A percentile compares a stretch with the other conserved stretches of the same genome.
Conservation (phyloP, 768 basidiomycete species). For the Boletus pseudopeckii region DNA sequence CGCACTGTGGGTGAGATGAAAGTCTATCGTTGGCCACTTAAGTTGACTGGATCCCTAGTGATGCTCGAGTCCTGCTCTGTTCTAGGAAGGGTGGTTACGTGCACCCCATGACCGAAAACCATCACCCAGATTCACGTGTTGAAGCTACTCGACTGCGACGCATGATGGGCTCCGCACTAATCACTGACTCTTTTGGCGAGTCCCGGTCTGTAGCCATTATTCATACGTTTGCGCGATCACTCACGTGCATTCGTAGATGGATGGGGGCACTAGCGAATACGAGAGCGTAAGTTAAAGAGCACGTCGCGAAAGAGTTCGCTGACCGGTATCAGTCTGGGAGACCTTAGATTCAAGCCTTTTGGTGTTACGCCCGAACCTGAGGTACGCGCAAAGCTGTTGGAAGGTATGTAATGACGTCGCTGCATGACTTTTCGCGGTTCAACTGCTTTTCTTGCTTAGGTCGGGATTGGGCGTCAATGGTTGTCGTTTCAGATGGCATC, state of each 20-base stretch:
- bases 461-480: conserved; percentile 78
- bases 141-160: conserved; percentile 83
- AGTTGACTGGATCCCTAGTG: conserved; percentile 44
- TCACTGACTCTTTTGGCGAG: conserved; percentile 95
- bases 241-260: conserved; percentile 53
- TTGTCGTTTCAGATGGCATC: conserved; percentile 91
- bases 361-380: conserved; percentile 95
- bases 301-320: background rate
- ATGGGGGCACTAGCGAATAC: conserved; percentile 95
- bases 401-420: conserved; percentile 46
- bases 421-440: background rate
- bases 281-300: conserved; percentile 55
- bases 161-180: conserved; percentile 86
- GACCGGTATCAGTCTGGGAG: conserved; percentile 62
- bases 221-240: background rate
- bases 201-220: conserved; percentile 50
- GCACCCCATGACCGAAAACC: conserved; percentile 88
- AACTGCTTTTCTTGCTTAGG: conserved; percentile 43
- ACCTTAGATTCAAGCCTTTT: conserved; percentile 82
- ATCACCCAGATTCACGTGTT: conserved; percentile 89
- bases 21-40: background rate
- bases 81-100: conserved; percentile 68
- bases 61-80: conserved; percentile 85
- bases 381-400: conserved; percentile 67
- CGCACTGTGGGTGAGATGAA: conserved; percentile 78